Evolutionary conservation across 2,329 filamentous ascomycete species (phyloP), one percentile per base, ranked within the genome.

Genomic region (Diplocarpon mali): DNA sequence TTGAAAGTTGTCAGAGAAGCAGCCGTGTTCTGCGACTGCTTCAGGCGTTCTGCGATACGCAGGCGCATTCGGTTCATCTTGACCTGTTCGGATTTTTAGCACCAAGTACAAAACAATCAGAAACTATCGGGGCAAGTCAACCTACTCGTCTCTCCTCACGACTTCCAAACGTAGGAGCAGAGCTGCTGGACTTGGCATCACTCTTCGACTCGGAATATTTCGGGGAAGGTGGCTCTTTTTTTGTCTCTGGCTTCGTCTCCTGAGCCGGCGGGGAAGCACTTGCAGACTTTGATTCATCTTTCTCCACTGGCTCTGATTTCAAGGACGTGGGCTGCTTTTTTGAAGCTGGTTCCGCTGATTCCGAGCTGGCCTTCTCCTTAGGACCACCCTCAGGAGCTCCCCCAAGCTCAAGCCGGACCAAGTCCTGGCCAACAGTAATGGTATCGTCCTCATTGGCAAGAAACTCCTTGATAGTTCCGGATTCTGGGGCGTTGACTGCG

Each of bases 31-130:
- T 98, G 92, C 15, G 92, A 96, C 66, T 98, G 92, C 78, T 98
- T 98, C 54, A 98, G 77, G 57, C 92, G 88, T 72, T 98, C 92
- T 40, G 92, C 87, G 57, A 96, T 98, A 51, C 92, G 83, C 50
- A 96, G 78, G 54, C 92, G 88, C 92, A 98, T 98, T 54, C 92
- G 87, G 73, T 96, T 96, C 92, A 98, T 98, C 76, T 98, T 98
- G 60, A 96, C 87, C 85, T 92, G 58, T 45, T 52, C 44, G 35
- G 50, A 15, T 42, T 35, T 35, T 57, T 41, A 56, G 46, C 27
- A 45, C 9, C 29, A 32, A 24, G 20, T 7, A 24, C 20, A 24
- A 24, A 24, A 24, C 4, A 24, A 7, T 7, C 20, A 24, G 20
- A 3, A 7, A 24, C 20, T 24, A 7, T 24, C 7, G 20, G 20